Evolutionary conservation across 2,329 filamentous ascomycete species (phyloP).

Genomic region (Graphilbum fragrans): DNA sequence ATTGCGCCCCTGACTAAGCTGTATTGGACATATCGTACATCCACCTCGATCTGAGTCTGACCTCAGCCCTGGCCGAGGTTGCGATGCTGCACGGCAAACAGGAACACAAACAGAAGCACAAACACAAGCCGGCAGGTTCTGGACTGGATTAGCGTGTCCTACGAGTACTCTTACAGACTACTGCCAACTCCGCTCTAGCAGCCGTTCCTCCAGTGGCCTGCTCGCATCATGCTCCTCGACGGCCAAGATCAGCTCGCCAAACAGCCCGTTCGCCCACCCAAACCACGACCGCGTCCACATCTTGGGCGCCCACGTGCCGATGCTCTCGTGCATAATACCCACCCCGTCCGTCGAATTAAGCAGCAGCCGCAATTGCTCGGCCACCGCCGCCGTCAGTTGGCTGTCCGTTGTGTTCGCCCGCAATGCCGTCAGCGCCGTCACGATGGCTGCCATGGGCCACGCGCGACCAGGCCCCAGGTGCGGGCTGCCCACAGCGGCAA

Average conservation of each 20-base stretch:
- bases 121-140: no score
- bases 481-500: constrained; percentile 60
- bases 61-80: no score
- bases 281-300: constrained; percentile 34
- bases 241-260: constrained; percentile 26
- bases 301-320: constrained; percentile 26
- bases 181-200: constrained; percentile 19
- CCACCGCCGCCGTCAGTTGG: constrained; percentile 17
- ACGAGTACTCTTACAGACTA: no score
- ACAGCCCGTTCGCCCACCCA: constrained; percentile 29
- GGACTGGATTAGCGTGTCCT: no score
- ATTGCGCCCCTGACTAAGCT: no score
- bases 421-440: constrained; percentile 35
- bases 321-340: constrained; percentile 36
- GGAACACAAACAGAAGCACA: no score
- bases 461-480: constrained; percentile 48
- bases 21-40: no score
- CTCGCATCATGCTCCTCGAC: constrained; percentile 18
- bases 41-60: no score
- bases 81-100: no score
- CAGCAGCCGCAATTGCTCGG: constrained; percentile 22
- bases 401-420: no score
- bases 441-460: constrained; percentile 45
- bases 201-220: constrained; percentile 10
- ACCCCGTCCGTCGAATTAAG: constrained; percentile 25